These are phyloP conservation scores for Lactifluus echinatus DNA, from an alignment of 768 basidiomycete species.

Conservation along the genomic window DNA sequence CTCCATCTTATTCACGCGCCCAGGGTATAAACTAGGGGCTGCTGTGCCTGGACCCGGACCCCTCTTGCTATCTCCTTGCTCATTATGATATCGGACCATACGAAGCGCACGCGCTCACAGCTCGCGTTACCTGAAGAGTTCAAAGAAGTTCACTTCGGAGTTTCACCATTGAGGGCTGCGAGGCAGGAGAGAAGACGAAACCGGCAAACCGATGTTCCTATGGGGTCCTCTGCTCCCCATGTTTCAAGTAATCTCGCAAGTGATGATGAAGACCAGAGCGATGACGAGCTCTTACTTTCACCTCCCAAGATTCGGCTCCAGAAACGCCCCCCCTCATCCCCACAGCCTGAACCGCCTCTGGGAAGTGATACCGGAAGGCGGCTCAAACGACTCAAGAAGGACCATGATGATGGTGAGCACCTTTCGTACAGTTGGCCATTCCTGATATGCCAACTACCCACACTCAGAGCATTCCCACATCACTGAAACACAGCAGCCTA, in stretches of 20 bases:
- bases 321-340: slow-evolving; percentile 4
- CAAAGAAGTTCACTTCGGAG: slow-evolving; percentile 5
- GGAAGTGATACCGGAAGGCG: not conserved
- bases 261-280: not conserved
- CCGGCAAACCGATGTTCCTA: not conserved
- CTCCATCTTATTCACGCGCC: not conserved
- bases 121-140: slow-evolving; percentile 8
- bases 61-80: not conserved
- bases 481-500: not conserved
- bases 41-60: not conserved
- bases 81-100: slow-evolving; percentile 7
- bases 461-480: not conserved
- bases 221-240: not conserved
- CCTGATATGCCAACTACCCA: not conserved
- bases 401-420: slow-evolving; percentile 1
- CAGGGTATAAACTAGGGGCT: not conserved
- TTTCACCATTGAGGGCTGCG: slow-evolving; percentile 17
- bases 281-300: slow-evolving; percentile 4
- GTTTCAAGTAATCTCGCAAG: not conserved
- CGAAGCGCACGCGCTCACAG: slow-evolving; percentile 20
- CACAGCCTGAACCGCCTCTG: not conserved
- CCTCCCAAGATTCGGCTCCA: slow-evolving; percentile 3
- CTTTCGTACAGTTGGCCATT: not conserved
- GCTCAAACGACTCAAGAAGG: slow-evolving; percentile 7
- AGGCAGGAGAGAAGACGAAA: slow-evolving; percentile 9